Evolutionary conservation across 2,329 filamentous ascomycete genomes (phyloP).

Genomic region (Cryphonectria nitschkei): DNA sequence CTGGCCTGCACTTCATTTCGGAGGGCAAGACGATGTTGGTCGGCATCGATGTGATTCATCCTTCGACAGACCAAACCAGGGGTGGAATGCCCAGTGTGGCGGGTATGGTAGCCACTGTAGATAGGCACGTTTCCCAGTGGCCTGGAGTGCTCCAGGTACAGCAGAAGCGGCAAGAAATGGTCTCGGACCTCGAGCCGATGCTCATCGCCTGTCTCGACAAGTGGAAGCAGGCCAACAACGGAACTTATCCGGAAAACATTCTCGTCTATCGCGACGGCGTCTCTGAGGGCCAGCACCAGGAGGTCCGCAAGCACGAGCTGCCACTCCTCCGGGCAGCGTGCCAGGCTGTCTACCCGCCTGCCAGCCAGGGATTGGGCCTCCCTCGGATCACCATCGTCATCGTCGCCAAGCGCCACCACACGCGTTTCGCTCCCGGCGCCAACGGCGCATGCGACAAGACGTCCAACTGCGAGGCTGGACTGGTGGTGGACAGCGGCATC

Average conservation of each 20-base stretch:
- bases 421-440: conserved; percentile 74
- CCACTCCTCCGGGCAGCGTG: conserved; percentile 69
- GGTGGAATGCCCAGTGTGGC: conserved; percentile 71
- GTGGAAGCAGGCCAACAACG: conserved; percentile 63
- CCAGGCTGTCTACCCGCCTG: conserved; percentile 33
- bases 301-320: conserved; percentile 71
- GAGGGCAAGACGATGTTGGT: conserved; percentile 77
- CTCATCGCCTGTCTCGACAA: conserved; percentile 67
- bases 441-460: conserved; percentile 37
- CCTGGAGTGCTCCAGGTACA: conserved; percentile 75
- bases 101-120: conserved; percentile 77
- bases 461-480: conserved; percentile 72
- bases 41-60: conserved; percentile 88
- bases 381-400: conserved; percentile 75
- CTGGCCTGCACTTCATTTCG: conserved; percentile 54
- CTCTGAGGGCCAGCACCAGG: conserved; percentile 79
- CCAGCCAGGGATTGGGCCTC: conserved; percentile 42
- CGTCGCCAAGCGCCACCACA: conserved; percentile 88
- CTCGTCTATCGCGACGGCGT: conserved; percentile 89
- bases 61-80: conserved; percentile 59
- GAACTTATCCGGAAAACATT: conserved; percentile 69
- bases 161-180: conserved; percentile 74
- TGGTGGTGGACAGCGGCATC: conserved; percentile 82
- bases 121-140: conserved; percentile 74
- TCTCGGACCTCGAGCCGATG: conserved; percentile 58